A percentile compares a stretch with the other conserved stretches of the same genome.
phyloP scores from a whole-genome alignment of 352 stramenopile species.

The Pythium myriotylum region DNA sequence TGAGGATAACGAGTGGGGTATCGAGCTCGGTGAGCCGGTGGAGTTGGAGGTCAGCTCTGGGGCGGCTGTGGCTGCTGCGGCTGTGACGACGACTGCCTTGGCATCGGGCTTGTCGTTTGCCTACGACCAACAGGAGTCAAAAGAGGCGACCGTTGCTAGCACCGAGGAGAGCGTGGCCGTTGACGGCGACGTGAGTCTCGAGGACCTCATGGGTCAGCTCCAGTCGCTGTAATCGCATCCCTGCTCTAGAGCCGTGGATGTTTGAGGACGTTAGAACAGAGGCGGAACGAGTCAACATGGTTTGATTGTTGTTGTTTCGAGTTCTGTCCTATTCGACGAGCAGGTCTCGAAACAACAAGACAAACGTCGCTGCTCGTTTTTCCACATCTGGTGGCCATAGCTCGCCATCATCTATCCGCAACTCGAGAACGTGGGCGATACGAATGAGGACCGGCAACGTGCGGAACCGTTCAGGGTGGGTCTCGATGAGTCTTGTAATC shows the following conservation, averaged over 20 bases:
- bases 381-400: conserved; percentile 37
- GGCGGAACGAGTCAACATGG: background rate
- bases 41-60: conserved; percentile 15
- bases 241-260: too few species aligned
- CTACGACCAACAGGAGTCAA: conserved; percentile 41
- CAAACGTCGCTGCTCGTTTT: conserved; percentile 36
- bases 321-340: conserved; percentile 15
- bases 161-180: conserved; percentile 28
- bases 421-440: conserved; percentile 39
- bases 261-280: background rate
- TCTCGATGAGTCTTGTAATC: conserved; percentile 36
- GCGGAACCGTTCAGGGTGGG: conserved; percentile 26
- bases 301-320: background rate
- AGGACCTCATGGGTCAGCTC: conserved; percentile 82
- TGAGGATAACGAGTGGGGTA: conserved; percentile 88
- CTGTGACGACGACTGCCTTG: conserved; percentile 26
- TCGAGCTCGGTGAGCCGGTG: conserved; percentile 57
- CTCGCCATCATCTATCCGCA: conserved; percentile 38
- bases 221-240: conserved; percentile 54
- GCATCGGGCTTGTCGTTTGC: conserved; percentile 64
- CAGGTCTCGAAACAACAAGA: conserved; percentile 46
- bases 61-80: conserved; percentile 13
- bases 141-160: conserved; percentile 6
- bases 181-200: conserved; percentile 54
- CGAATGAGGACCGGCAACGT: conserved; percentile 43